phyloP scores from a whole-genome alignment of 768 basidiomycete genomes.

The Boletellus emodensis region DNA sequence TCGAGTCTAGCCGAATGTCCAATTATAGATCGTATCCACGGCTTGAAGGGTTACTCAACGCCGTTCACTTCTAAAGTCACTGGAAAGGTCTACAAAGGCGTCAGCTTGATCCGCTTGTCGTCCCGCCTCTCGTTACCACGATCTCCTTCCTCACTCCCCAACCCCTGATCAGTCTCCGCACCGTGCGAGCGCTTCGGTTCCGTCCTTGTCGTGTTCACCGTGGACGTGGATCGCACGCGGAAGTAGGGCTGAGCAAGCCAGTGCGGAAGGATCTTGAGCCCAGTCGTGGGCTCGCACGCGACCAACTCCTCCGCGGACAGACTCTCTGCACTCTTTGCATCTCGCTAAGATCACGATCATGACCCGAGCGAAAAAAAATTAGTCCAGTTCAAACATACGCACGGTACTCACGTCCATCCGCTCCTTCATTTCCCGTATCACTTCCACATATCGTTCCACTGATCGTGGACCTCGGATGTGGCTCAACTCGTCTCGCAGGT shows the following conservation, averaged over 20 bases:
- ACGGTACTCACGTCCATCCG: constrained; percentile 49
- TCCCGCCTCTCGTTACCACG: background rate
- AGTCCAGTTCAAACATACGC: background rate
- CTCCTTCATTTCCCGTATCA: constrained; percentile 57
- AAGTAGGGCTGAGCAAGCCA: constrained; percentile 75
- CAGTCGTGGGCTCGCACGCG: constrained; percentile 41
- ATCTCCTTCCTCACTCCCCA: background rate
- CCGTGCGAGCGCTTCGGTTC: constrained; percentile 9
- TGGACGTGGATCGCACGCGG: constrained; percentile 4
- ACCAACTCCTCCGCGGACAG: constrained; percentile 36
- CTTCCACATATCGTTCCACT: constrained; percentile 40
- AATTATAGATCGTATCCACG: too few relatives aligned
- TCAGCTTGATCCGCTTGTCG: constrained; percentile 11
- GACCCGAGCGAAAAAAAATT: background rate
- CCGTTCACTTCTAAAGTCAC: background rate
- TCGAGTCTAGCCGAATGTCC: too few relatives aligned
- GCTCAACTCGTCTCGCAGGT: constrained; percentile 72
- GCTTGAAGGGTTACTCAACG: too few relatives aligned
- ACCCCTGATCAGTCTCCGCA: background rate
- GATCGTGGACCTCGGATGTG: constrained; percentile 33
- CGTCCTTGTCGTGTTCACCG: background rate
- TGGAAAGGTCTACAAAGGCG: background rate
- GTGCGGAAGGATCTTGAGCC: constrained; percentile 54
- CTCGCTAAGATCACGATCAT: constrained; percentile 35
- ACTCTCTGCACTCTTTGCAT: constrained; percentile 36